Percentiles rank a stretch among this genome's conserved stretches.
Evolutionary conservation across 371 early-diverging fungal genomes (phyloP).

Genomic region (Fennellomyces sp.): DNA sequence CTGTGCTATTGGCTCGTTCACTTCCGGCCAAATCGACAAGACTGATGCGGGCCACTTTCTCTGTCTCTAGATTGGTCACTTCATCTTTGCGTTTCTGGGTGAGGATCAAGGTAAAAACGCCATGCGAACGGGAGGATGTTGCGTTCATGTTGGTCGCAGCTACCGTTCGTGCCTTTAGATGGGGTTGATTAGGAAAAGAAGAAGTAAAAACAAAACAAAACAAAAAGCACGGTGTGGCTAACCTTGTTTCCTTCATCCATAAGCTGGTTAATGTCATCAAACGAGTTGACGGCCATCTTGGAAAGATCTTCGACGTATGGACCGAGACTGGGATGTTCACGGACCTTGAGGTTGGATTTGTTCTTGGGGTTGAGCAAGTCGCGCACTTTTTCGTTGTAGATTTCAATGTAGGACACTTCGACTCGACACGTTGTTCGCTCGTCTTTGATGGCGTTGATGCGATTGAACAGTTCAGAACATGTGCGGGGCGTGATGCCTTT

Average conservation of each 20-base stretch:
- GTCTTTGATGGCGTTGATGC: constrained; percentile 52
- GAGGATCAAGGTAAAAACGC: constrained; percentile 88
- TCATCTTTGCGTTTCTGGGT: constrained; percentile 68
- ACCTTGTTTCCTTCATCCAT: constrained; percentile 92
- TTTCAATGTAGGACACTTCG: constrained; percentile 87
- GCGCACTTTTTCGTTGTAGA: constrained; percentile 87
- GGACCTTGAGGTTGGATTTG: constrained; percentile 79
- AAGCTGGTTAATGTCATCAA: constrained; percentile 74
- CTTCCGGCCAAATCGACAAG: constrained; percentile 93
- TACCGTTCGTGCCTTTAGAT: constrained; percentile 76
- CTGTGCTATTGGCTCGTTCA: constrained; percentile 95
- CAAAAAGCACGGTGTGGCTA: not conserved
- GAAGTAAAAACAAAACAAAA: not conserved
- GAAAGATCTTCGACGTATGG: constrained; percentile 93
- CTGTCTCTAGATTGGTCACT: constrained; percentile 69
- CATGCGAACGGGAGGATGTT: constrained; percentile 92
- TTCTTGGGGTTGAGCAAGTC: constrained; percentile 87
- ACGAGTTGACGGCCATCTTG: constrained; percentile 78
- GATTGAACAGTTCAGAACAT: constrained; percentile 78
- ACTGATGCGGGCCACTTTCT: constrained; percentile 80
- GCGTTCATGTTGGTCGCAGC: constrained; percentile 98
- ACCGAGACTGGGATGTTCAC: constrained; percentile 90
- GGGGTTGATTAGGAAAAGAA: not conserved
- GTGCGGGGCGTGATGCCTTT: constrained; percentile 87
- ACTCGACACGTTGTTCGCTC: constrained; percentile 66